Percentiles rank a stretch among this genome's conserved stretches.
Conservation (phyloP, 129 eudicot species). For the Pseudognaphalium luteoalbum region DNA sequence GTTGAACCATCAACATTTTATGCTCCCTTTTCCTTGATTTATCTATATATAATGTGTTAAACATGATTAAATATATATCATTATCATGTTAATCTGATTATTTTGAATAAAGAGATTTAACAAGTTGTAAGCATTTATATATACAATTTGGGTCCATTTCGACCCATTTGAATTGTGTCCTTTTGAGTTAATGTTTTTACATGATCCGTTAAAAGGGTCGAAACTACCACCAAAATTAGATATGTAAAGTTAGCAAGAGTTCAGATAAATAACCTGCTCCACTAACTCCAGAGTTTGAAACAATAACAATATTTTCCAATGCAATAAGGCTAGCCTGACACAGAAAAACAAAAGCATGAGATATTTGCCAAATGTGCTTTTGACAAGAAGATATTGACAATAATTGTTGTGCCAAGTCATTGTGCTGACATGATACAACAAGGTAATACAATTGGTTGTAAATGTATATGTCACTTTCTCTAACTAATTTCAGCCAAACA, state of each 20-base stretch:
- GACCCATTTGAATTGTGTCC: not conserved
- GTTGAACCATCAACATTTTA: not conserved
- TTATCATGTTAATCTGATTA: not conserved
- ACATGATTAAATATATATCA: not conserved
- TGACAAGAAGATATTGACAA: not conserved
- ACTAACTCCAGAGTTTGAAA: conserved; percentile 96
- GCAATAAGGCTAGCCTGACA: conserved; percentile 75
- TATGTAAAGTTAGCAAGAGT: conserved; percentile 1
- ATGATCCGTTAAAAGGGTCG: not conserved
- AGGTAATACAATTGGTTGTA: not conserved
- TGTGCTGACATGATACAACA: not conserved
- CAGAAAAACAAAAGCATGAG: conserved; percentile 14
- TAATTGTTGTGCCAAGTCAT: not conserved
- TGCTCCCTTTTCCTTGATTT: not conserved
- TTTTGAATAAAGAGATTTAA: not conserved
- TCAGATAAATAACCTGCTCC: conserved; percentile 74
- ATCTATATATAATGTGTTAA: not conserved
- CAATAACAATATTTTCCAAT: conserved; percentile 68
- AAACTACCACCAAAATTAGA: not conserved
- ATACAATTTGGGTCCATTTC: not conserved
- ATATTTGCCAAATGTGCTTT: conserved; percentile 1
- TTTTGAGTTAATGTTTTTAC: not conserved
- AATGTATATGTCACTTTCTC: not conserved
- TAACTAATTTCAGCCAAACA: not conserved
- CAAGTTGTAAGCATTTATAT: not conserved